Percentiles rank a stretch among this genome's conserved stretches.
Evolutionary conservation across 1,284 basidiomycete genomes (phyloP).

Genomic region (Cutaneotrichosporon sp.): DNA sequence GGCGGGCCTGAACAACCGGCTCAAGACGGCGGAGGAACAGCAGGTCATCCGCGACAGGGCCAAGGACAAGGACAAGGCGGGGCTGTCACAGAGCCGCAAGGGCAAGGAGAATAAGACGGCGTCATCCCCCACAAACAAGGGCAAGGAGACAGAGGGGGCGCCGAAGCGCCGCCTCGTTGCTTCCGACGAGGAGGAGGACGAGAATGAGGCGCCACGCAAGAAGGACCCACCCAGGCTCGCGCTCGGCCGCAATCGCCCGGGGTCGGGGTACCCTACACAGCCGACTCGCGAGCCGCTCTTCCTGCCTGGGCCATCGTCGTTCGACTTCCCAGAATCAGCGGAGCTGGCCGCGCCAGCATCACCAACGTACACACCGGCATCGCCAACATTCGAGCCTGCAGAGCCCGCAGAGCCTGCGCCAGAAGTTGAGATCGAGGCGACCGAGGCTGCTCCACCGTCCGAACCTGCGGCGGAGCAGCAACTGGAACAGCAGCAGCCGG

Average conservation of each 20-base stretch:
- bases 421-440: neutral
- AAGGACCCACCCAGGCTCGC: neutral
- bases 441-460: neutral
- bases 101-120: neutral
- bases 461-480: neutral
- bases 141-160: neutral
- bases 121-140: neutral
- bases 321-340: neutral
- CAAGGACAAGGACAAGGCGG: slow-evolving; percentile 4
- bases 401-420: neutral
- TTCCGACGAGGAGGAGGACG: neutral
- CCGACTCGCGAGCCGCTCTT: slow-evolving; percentile 2
- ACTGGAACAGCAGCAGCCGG: neutral
- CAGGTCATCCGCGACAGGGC: slow-evolving; percentile 7
- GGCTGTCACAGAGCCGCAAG: neutral
- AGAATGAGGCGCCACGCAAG: neutral
- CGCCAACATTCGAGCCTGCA: no score
- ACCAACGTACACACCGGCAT: neutral
- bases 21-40: slow-evolving; percentile 37
- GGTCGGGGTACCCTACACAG: neutral
- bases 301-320: neutral
- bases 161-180: neutral
- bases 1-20: slow-evolving; percentile 28
- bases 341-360: neutral
- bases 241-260: neutral